A percentile compares a stretch with the other conserved stretches of the same genome.
These are phyloP conservation scores for Pharnaceum exiguum DNA, from an alignment of 148 eudicot species.

Conservation along the genomic window DNA sequence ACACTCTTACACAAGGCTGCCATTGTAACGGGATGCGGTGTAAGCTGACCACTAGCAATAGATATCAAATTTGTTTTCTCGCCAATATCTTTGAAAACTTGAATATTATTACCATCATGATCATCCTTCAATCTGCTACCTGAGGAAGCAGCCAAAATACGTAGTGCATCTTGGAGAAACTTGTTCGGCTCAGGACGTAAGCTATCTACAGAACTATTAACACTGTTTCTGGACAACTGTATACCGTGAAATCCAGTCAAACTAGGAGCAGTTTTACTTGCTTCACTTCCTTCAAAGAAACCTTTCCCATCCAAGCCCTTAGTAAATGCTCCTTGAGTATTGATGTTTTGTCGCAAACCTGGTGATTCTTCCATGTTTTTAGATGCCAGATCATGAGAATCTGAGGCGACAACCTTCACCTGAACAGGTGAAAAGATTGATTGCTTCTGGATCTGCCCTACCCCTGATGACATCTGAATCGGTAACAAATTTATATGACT, in stretches of 20 bases:
- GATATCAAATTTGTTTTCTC: constrained; percentile 9
- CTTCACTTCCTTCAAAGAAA: constrained; percentile 16
- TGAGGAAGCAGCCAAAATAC: constrained; percentile 20
- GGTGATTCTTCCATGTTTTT: constrained; percentile 6
- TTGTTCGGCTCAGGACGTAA: constrained; percentile 18
- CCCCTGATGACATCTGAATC: no score
- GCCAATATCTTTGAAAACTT: constrained; percentile 18
- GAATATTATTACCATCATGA: constrained; percentile 16
- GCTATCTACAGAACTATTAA: constrained; percentile 9
- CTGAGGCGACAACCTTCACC: constrained; percentile 11
- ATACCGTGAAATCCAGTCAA: constrained; percentile 6
- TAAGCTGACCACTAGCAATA: constrained; percentile 23
- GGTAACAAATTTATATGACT: no score
- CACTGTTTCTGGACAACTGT: constrained; percentile 15
- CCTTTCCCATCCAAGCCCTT: constrained; percentile 23
- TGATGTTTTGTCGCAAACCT: constrained; percentile 4
- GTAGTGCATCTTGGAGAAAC: constrained; percentile 26
- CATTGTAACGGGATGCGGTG: constrained; percentile 14
- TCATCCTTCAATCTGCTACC: constrained; percentile 22
- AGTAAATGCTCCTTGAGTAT: constrained; percentile 2
- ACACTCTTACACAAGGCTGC: constrained; percentile 18
- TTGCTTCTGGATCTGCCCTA: no score
- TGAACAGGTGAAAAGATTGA: no score
- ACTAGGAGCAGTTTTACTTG: constrained; percentile 15
- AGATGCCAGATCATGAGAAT: constrained; percentile 5